Conservation (phyloP, 1,139 yeast genomes). For the Diutina neorugosa region DNA sequence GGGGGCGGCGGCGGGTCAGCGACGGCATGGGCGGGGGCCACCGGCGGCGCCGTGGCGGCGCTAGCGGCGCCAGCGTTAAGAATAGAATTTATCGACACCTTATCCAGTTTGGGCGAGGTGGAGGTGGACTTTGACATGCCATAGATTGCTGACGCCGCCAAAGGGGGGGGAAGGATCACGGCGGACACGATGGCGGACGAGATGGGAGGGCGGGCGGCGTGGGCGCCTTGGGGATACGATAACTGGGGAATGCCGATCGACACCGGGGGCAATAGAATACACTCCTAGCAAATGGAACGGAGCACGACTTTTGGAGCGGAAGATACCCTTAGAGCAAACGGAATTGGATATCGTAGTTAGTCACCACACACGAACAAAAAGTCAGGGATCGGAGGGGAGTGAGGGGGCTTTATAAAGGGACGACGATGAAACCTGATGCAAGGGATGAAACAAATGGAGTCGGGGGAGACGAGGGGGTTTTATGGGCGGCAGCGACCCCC, state of each 20-base stretch:
- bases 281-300: too few species aligned
- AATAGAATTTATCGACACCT: constrained; percentile 1
- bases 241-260: background rate
- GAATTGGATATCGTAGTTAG: too few species aligned
- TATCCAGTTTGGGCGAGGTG: constrained; percentile 2
- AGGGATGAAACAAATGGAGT: background rate
- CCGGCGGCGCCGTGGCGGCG: background rate
- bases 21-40: background rate
- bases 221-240: background rate
- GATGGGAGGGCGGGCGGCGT: background rate
- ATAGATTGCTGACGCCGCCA: constrained; percentile 3
- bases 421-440: background rate
- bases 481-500: background rate
- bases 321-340: too few species aligned
- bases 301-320: too few species aligned
- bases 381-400: too few species aligned
- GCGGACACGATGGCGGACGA: constrained; percentile 1
- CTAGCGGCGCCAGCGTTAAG: background rate
- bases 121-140: constrained; percentile 3
- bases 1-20: background rate
- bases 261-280: too few species aligned
- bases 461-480: background rate
- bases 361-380: too few species aligned
- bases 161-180: background rate
- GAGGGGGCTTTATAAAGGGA: too few species aligned